Percentiles rank a stretch among this genome's conserved stretches.
These are phyloP conservation scores for Microsporum ferrugineum DNA, from an alignment of 2,329 filamentous ascomycete species.

Conservation along the genomic window DNA sequence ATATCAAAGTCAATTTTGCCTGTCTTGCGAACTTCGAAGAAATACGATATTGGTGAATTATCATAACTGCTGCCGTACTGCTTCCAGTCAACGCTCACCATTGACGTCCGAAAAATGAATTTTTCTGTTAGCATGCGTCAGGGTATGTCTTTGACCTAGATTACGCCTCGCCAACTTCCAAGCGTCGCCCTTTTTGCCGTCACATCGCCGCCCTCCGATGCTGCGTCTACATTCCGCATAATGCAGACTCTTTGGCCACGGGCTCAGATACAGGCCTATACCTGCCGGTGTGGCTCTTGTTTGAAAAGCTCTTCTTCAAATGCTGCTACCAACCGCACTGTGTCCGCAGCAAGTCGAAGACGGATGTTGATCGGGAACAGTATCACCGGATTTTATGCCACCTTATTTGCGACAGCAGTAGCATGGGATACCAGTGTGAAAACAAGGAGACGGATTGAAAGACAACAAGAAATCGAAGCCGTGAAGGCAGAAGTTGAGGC, in stretches of 20 bases:
- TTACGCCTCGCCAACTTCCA: background rate
- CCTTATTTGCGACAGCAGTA: slow-evolving; percentile 33
- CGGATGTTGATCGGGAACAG: slow-evolving; percentile 33
- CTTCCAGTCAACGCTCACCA: background rate
- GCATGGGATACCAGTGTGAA: slow-evolving; percentile 32
- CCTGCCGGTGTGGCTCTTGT: slow-evolving; percentile 34
- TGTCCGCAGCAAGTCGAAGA: slow-evolving; percentile 27
- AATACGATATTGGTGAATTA: background rate
- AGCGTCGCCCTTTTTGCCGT: background rate
- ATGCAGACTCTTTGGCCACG: slow-evolving; percentile 38
- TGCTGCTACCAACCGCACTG: slow-evolving; percentile 26
- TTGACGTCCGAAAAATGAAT: background rate
- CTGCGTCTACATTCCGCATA: slow-evolving; percentile 17
- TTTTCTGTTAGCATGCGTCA: background rate
- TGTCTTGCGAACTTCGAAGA: background rate
- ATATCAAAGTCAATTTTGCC: background rate
- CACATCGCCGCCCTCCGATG: background rate
- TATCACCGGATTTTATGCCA: slow-evolving; percentile 34
- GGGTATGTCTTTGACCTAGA: background rate
- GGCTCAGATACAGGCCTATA: slow-evolving; percentile 25
- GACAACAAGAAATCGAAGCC: slow-evolving; percentile 33
- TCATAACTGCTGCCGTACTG: background rate
- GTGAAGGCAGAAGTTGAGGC: slow-evolving; percentile 33
- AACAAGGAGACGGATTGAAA: slow-evolving; percentile 29
- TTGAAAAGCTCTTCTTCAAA: slow-evolving; percentile 25